Evolutionary conservation across 257 asterid species (phyloP).

Genomic region (Rhazya stricta): DNA sequence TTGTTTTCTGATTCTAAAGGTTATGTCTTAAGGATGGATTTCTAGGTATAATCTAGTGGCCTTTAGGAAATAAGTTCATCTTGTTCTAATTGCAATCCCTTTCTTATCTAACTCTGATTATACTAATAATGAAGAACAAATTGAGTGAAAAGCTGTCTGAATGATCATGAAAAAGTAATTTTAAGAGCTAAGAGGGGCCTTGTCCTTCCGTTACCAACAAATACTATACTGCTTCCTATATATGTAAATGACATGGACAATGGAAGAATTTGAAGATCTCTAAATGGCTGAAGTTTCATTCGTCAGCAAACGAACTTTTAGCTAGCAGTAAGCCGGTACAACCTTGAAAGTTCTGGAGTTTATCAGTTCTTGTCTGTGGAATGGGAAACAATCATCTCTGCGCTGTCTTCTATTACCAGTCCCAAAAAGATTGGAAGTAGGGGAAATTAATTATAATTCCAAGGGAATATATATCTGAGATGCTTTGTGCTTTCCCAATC

Average conservation of each 20-base stretch:
- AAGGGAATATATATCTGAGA: constrained; percentile 33
- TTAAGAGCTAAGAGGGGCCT: constrained; percentile 23
- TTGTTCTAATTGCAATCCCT: neutral
- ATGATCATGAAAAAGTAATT: constrained; percentile 37
- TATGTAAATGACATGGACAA: neutral
- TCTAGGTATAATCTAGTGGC: no score
- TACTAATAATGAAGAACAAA: neutral
- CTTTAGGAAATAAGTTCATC: neutral
- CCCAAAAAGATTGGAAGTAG: constrained; percentile 17
- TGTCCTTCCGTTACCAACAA: constrained; percentile 13
- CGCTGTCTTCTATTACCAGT: constrained; percentile 38
- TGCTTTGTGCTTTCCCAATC: constrained; percentile 36
- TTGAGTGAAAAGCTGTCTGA: neutral
- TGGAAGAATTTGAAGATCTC: neutral
- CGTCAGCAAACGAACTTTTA: constrained; percentile 48
- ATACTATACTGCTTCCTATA: neutral
- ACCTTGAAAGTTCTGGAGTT: constrained; percentile 33
- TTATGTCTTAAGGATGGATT: no score
- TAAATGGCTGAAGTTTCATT: constrained; percentile 43
- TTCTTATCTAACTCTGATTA: neutral
- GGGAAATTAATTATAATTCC: constrained; percentile 40
- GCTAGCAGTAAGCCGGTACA: constrained; percentile 45
- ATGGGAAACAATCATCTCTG: constrained; percentile 45
- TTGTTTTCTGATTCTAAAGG: no score
- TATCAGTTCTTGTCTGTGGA: constrained; percentile 47